These are phyloP conservation scores for Tulasnella calospora DNA, from an alignment of 768 basidiomycete species.

Conservation along the genomic window DNA sequence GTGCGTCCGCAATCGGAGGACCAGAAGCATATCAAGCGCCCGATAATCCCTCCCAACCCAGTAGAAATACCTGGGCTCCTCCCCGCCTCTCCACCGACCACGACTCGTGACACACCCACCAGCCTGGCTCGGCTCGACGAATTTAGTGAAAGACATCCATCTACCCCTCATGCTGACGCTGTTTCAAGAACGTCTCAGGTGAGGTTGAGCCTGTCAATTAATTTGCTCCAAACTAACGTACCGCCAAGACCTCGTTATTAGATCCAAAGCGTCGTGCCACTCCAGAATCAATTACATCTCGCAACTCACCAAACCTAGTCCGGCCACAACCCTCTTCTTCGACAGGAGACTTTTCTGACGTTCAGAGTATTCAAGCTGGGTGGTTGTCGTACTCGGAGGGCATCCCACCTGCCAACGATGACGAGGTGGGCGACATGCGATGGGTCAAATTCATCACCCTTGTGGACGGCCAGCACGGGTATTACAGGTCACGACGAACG, in stretches of 20 bases:
- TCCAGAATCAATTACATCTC: not conserved
- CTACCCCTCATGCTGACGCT: not conserved
- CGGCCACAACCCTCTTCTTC: not conserved
- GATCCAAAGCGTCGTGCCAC: not conserved
- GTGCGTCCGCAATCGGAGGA: not conserved
- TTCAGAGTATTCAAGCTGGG: not conserved
- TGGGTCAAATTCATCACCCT: constrained; percentile 3
- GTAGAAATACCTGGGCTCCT: not conserved
- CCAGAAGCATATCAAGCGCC: not conserved
- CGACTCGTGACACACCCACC: not conserved
- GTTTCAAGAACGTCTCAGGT: not conserved
- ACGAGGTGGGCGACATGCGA: not conserved
- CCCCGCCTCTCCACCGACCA: not conserved
- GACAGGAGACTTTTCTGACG: not conserved
- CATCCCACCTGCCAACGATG: not conserved
- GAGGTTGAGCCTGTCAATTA: not conserved
- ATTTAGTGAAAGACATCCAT: not conserved
- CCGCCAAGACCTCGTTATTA: not conserved
- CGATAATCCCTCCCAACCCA: not conserved
- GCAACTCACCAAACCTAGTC: not conserved
- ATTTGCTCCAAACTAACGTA: not conserved
- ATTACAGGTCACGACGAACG: not conserved
- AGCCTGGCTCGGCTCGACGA: not conserved
- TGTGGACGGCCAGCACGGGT: not conserved
- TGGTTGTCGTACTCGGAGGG: not conserved